Base-by-base conservation (phyloP, 257 asterid genomes). In the Ehretia macrophylla region DNA sequence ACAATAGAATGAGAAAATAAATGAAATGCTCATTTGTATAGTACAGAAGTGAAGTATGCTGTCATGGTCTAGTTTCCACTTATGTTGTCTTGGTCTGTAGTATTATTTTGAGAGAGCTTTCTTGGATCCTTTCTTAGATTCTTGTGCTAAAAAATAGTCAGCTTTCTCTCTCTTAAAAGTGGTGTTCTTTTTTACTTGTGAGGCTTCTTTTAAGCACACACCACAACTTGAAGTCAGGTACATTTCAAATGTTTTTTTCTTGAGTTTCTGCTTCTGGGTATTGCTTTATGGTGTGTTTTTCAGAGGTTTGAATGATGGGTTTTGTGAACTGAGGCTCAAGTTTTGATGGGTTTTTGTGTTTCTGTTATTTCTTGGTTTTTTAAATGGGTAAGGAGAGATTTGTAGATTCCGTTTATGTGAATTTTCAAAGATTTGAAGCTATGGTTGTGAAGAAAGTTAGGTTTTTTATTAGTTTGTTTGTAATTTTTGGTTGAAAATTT, bases 291-390 rank as follows among this genome's bases (percentile, higher is more conserved):
- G 14, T 38, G 53, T 52, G 13, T 13, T 35, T 49, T 16, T 11
- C 18, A 10, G n/a, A 38, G 59, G 65, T 67, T 44, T 55, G 47
- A 37, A 20, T 17, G 64, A 70, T 67, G 64, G 73, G 55, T 40
- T 69, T 51, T 69, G 17, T 48, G 16, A 22, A 8, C n/a, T 18
- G 42, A 47, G 57, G 39, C 46, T 59, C 13, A 20, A 51, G n/a
- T 45, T 42, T 51, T 51, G 1, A 51, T 35, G 64, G 57, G 62
- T 55, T 52, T 38, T 17, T 51, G 18, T 51, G 35, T 27, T 27
- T 27, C n/a, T 42, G 47, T 10, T 42, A 3, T 5, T 46, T 57
- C 32, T 56, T 5, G 5, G 3, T 40, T 27, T 42, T 42, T 14
- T 10, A 42, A 3, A 2, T 42, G 47, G 16, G 3, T 42, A 14